phyloP scores from a whole-genome alignment of 306 rosid species.

The Fagus sylvatica region DNA sequence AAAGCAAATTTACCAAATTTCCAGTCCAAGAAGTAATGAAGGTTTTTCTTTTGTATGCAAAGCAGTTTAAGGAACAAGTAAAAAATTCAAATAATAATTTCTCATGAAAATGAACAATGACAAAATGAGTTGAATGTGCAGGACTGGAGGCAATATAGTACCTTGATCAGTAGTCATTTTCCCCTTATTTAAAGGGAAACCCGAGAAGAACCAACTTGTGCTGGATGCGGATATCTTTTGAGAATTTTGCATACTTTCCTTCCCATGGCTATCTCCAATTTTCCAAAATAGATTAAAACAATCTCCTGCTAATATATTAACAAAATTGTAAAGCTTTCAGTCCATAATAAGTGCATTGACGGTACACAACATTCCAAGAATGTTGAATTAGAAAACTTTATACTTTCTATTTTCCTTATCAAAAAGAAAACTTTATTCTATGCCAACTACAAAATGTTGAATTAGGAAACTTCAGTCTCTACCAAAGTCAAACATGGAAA shows the following conservation, averaged over 20 bases:
- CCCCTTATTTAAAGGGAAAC: constrained; percentile 27
- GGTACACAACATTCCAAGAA: constrained; percentile 12
- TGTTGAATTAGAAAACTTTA: not conserved
- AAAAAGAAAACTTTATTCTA: constrained; percentile 3
- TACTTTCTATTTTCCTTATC: no score
- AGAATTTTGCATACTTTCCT: constrained; percentile 28
- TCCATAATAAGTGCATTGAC: not conserved
- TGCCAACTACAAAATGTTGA: not conserved
- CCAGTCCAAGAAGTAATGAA: not conserved
- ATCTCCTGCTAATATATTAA: constrained; percentile 34
- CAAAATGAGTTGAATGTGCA: constrained; percentile 14
- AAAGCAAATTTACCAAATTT: not conserved
- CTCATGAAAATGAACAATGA: not conserved
- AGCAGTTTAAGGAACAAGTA: not conserved
- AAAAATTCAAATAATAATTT: not conserved
- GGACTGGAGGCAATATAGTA: not conserved
- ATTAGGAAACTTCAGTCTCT: not conserved
- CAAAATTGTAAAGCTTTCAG: constrained; percentile 17
- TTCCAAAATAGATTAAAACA: constrained; percentile 31
- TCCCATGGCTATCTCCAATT: constrained; percentile 23
- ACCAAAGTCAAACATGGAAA: not conserved
- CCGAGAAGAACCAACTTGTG: constrained; percentile 38
- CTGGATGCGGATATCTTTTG: constrained; percentile 23
- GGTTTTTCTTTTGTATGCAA: not conserved
- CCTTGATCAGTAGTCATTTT: constrained; percentile 27